Evolutionary conservation across 2,329 filamentous ascomycete species (phyloP), one percentile per base, ranked within the genome.

Genomic region (Paracorniculantispora psalliotae): DNA sequence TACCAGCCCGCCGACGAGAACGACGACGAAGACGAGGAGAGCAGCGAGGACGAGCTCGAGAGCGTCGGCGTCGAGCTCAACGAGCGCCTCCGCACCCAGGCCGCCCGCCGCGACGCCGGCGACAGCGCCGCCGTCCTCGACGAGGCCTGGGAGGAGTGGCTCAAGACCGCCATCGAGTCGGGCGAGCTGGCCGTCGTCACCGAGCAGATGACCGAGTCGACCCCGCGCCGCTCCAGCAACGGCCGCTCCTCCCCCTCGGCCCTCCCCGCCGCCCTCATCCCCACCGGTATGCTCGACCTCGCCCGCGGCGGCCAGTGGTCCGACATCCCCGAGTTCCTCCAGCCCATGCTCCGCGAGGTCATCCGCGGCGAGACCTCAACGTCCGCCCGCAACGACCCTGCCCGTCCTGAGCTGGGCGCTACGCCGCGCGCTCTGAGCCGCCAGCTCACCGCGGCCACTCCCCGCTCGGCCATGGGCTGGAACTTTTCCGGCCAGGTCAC

Each of bases 121-220:
- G 82, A 85, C 62, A 73, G 72, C 30, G 79, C 80, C 17, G 78
- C 81, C 49, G 79, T 83, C 26, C 78, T 90, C 64, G 87, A 90
- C 67, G 85, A 88, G 62, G 86, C 87, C 65, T 90, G 85, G 86
- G 87, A 90, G 70, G 85, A 88, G 69, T 90, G 86, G 82, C 75
- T 90, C 61, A 90, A 90, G 72, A 85, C 86, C 66, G 85, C 83
- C 46, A 81, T 87, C 51, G 87, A 90, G 67, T 78, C 81, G 6
- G 86, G 86, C 61, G 76, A 81, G 58, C 72, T 85, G 39, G 74
- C 79, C 19, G 75, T 77, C 52, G 67, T 81, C 26, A 73, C 76
- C 4, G 75, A 78, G 48, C 75, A 79, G 56, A 75, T 77, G 72
- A 62, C 64, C 65, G 70, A 55, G 26, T 43, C 65, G 68, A 4